phyloP scores from a whole-genome alignment of 2,329 filamentous ascomycete genomes.

The Camillea tinctor region DNA sequence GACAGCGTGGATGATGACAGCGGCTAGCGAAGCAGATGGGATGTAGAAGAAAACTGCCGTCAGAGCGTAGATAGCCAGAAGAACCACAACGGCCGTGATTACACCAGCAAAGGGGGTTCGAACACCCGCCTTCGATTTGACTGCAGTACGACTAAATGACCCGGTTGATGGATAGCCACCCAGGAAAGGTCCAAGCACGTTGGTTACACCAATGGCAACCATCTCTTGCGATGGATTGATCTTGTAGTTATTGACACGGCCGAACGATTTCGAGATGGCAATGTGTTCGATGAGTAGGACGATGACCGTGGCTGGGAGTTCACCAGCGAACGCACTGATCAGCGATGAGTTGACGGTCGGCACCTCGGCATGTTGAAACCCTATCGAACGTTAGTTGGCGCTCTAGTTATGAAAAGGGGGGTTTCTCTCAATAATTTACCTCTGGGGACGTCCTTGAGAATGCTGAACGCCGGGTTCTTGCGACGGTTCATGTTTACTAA shows the following conservation, averaged over 20 bases:
- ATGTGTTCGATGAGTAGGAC: conserved; percentile 97
- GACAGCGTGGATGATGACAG: conserved; percentile 94
- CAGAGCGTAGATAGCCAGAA: conserved; percentile 86
- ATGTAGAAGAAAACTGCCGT: conserved; percentile 93
- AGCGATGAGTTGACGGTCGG: conserved; percentile 67
- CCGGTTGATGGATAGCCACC: conserved; percentile 91
- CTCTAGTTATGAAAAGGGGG: conserved; percentile 7
- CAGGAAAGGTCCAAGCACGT: conserved; percentile 86
- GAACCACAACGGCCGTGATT: conserved; percentile 80
- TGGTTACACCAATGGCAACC: conserved; percentile 88
- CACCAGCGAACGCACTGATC: conserved; percentile 64
- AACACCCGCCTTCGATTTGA: conserved; percentile 95
- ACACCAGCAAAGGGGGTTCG: conserved; percentile 87
- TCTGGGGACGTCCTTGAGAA: conserved; percentile 75
- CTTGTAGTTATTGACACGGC: conserved; percentile 90
- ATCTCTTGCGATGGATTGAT: conserved; percentile 96
- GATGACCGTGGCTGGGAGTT: conserved; percentile 84
- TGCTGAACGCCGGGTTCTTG: conserved; percentile 65
- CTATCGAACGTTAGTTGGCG: conserved; percentile 36
- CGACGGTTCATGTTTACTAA: conserved; percentile 71
- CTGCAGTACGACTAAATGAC: conserved; percentile 93
- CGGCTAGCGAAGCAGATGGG: conserved; percentile 74
- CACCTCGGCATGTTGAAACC: conserved; percentile 76
- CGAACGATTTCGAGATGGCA: conserved; percentile 95
- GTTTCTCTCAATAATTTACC: conserved; percentile 43